Conservation (phyloP, 306 rosid genomes). For the Malus sieversii region DNA sequence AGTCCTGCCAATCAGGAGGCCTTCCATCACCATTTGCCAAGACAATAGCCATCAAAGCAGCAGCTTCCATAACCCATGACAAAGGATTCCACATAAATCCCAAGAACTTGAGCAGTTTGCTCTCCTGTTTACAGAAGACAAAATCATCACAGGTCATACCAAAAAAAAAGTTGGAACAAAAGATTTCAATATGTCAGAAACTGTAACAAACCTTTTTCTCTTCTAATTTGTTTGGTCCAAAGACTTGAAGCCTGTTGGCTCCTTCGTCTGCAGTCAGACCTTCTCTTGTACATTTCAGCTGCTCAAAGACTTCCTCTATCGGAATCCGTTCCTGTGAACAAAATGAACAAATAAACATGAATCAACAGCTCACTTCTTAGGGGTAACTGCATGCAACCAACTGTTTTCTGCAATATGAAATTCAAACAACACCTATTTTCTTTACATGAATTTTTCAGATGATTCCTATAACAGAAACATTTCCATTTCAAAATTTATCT, state of each 20-base stretch:
- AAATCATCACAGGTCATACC: constrained; percentile 4
- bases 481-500: not conserved
- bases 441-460: not conserved
- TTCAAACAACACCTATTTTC: not conserved
- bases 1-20: constrained; percentile 99
- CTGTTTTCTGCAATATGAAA: not conserved
- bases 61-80: constrained; percentile 99
- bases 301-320: constrained; percentile 86
- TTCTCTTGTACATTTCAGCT: constrained; percentile 72
- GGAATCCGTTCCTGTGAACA: constrained; percentile 72
- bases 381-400: not conserved
- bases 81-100: constrained; percentile 99
- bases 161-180: not conserved
- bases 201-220: constrained; percentile 62
- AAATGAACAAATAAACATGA: not conserved
- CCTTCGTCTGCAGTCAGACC: constrained; percentile 84
- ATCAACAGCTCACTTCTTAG: not conserved
- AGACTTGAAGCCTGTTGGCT: constrained; percentile 74
- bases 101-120: constrained; percentile 79
- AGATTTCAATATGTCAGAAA: not conserved
- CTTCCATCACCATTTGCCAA: constrained; percentile 79
- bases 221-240: constrained; percentile 97
- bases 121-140: constrained; percentile 50
- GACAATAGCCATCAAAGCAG: constrained; percentile 95
- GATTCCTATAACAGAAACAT: not conserved